phyloP scores from a whole-genome alignment of 139 green algal species.

The Coelastrella sp. region DNA sequence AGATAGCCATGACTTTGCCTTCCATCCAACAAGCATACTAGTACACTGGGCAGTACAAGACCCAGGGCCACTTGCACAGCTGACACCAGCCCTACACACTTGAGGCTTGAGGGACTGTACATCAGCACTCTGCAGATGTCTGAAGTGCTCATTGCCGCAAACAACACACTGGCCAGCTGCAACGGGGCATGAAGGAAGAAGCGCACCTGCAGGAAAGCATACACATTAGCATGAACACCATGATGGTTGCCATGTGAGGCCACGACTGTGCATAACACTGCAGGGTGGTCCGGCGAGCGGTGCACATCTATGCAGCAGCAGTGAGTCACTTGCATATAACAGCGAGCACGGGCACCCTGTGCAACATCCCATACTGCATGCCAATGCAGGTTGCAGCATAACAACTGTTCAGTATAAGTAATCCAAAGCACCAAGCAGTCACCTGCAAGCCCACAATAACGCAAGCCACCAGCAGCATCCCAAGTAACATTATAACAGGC shows the following conservation, averaged over 20 bases:
- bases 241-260: too few species aligned
- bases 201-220: constrained; percentile 54
- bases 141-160: constrained; percentile 64
- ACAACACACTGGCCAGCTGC: constrained; percentile 68
- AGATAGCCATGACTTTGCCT: constrained; percentile 46
- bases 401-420: too few species aligned
- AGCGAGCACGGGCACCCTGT: too few species aligned
- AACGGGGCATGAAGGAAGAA: constrained; percentile 70
- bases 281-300: too few species aligned
- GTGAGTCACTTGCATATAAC: too few species aligned
- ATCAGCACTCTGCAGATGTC: constrained; percentile 57
- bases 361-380: too few species aligned
- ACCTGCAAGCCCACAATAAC: constrained; percentile 62
- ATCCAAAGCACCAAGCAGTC: too few species aligned
- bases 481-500: constrained; percentile 48
- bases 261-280: too few species aligned
- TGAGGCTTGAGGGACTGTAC: constrained; percentile 45
- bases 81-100: constrained; percentile 59
- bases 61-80: constrained; percentile 64
- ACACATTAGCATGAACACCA: constrained; percentile 6
- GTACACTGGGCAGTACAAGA: constrained; percentile 56
- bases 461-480: constrained; percentile 51
- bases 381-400: too few species aligned
- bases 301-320: too few species aligned
- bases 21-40: constrained; percentile 49